Evolutionary conservation across 352 stramenopile genomes (phyloP).

Genomic region (Pythium biforme): DNA sequence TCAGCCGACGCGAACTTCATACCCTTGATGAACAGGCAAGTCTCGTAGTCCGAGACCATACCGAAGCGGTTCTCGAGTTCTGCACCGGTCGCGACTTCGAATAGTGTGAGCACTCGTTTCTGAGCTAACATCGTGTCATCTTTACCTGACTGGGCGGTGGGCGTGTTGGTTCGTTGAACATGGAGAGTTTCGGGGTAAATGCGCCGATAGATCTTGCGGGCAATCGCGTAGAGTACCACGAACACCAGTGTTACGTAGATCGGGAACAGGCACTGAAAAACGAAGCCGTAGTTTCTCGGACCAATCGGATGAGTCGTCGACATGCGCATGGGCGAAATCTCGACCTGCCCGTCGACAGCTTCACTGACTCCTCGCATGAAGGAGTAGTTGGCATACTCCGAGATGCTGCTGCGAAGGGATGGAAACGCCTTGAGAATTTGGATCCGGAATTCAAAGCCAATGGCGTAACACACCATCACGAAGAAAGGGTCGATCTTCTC

Average conservation of each 20-base stretch:
- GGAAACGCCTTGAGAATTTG: conserved; percentile 1
- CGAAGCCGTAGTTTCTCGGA: neutral
- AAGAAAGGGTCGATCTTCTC: conserved; percentile 34
- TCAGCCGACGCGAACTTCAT: conserved; percentile 1
- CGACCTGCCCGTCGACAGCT: neutral
- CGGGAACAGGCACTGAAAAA: conserved; percentile 11
- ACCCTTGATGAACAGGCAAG: conserved; percentile 38
- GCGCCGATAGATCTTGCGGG: conserved; percentile 29
- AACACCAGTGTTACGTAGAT: conserved; percentile 1
- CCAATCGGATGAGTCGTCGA: conserved; percentile 17
- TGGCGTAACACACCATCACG: conserved; percentile 11
- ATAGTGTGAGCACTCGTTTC: conserved; percentile 10
- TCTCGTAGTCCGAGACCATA: conserved; percentile 41
- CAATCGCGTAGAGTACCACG: conserved; percentile 6
- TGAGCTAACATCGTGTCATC: neutral
- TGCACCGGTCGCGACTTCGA: conserved; percentile 20
- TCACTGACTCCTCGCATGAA: neutral
- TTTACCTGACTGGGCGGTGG: neutral
- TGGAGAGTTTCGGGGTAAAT: conserved; percentile 10
- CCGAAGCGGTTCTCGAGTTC: conserved; percentile 21
- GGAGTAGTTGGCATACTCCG: conserved; percentile 17
- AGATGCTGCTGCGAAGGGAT: conserved; percentile 16
- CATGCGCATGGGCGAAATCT: conserved; percentile 22
- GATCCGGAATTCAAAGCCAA: conserved; percentile 11
- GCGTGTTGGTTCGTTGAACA: neutral